Evolutionary conservation across 176 grass and related monocot species (phyloP).

Genomic region (Triticum aestivum): DNA sequence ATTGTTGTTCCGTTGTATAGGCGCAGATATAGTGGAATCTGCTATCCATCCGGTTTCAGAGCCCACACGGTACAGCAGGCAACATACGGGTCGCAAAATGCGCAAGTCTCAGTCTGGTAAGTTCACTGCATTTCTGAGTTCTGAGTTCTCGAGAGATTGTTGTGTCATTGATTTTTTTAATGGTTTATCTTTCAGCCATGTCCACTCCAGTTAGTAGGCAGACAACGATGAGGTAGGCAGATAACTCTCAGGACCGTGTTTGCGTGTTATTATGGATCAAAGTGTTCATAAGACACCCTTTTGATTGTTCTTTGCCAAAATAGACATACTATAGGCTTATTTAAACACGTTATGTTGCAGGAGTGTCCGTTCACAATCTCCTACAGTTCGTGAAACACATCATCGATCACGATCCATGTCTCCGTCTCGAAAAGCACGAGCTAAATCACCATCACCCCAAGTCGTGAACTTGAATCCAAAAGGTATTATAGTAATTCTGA

Average conservation of each 20-base stretch:
- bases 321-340: background rate
- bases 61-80: constrained; percentile 41
- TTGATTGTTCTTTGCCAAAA: background rate
- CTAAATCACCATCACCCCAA: constrained; percentile 47
- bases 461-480: constrained; percentile 31
- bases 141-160: background rate
- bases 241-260: constrained; percentile 13
- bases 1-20: constrained; percentile 33
- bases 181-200: constrained; percentile 38
- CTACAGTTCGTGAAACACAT: constrained; percentile 32
- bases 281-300: constrained; percentile 8
- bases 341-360: constrained; percentile 31
- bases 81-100: constrained; percentile 39
- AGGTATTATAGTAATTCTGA: constrained; percentile 25
- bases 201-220: constrained; percentile 41
- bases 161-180: constrained; percentile 14
- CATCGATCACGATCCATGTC: constrained; percentile 56
- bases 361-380: constrained; percentile 40
- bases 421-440: constrained; percentile 55
- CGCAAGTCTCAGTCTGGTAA: constrained; percentile 58
- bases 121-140: constrained; percentile 20
- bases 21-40: constrained; percentile 53
- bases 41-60: constrained; percentile 50
- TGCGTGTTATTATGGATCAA: background rate
- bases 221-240: constrained; percentile 59